Evolutionary conservation across 805 yeast genomes (phyloP).

Genomic region (Yarrowia sp.): DNA sequence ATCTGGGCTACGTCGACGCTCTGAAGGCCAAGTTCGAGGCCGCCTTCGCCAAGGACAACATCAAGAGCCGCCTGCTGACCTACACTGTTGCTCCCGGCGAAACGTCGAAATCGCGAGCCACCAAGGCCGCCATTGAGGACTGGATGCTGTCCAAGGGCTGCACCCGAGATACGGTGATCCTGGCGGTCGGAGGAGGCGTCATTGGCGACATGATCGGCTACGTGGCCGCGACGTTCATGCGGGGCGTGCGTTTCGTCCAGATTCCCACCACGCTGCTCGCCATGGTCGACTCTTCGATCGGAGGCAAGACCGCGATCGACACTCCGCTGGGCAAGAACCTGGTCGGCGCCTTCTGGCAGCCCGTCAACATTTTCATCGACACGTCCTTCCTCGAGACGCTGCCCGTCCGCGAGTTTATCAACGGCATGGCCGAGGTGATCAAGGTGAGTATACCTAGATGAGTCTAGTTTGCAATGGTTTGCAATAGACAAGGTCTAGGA

Average conservation of each 20-base stretch:
- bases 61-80: conserved; percentile 60
- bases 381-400: conserved; percentile 80
- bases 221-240: conserved; percentile 99
- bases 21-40: conserved; percentile 58
- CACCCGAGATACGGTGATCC: conserved; percentile 89
- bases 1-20: conserved; percentile 41
- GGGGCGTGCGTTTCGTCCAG: conserved; percentile 93
- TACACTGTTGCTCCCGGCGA: conserved; percentile 91
- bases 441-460: conserved; percentile 41
- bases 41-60: conserved; percentile 28
- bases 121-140: conserved; percentile 93
- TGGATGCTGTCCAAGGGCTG: conserved; percentile 78
- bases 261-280: conserved; percentile 90
- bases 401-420: conserved; percentile 90
- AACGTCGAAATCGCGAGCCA: conserved; percentile 78
- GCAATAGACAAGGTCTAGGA: background rate
- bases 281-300: conserved; percentile 98
- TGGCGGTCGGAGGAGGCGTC: conserved; percentile 98
- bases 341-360: conserved; percentile 98
- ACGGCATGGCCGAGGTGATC: conserved; percentile 97
- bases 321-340: conserved; percentile 95
- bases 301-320: conserved; percentile 98
- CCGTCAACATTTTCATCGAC: conserved; percentile 82
- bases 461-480: too few species aligned
- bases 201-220: conserved; percentile 99